Evolutionary conservation across 176 grass and related monocot species (phyloP).

Genomic region (Themeda triandra): DNA sequence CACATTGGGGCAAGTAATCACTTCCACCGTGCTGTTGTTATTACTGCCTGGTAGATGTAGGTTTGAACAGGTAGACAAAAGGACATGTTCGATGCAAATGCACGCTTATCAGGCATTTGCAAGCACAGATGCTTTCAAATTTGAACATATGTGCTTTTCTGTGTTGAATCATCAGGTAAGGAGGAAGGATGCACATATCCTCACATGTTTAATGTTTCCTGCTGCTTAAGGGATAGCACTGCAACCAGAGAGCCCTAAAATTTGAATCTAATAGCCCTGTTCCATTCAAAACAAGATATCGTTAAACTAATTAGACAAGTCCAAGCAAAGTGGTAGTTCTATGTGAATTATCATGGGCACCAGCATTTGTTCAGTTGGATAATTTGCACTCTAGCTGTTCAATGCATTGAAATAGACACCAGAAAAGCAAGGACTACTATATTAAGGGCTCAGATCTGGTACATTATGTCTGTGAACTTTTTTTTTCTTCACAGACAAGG

Average conservation of each 20-base stretch:
- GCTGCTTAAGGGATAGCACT: constrained; percentile 11
- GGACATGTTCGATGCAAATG: constrained; percentile 25
- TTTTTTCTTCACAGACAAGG: constrained; percentile 25
- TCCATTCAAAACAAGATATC: constrained; percentile 23
- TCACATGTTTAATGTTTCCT: background rate
- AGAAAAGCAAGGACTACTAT: constrained; percentile 17
- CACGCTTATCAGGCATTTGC: constrained; percentile 27
- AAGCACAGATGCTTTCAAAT: constrained; percentile 17
- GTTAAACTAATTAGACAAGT: background rate
- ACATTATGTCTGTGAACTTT: constrained; percentile 22
- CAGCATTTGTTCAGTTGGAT: background rate
- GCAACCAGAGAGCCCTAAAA: background rate
- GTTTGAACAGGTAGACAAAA: constrained; percentile 25
- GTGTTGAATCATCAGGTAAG: background rate
- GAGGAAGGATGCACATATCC: background rate
- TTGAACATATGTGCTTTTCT: constrained; percentile 21
- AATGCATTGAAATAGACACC: constrained; percentile 3
- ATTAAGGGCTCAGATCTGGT: constrained; percentile 38
- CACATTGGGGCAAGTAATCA: constrained; percentile 28
- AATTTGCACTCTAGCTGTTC: constrained; percentile 13
- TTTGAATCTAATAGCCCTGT: constrained; percentile 8
- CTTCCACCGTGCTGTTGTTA: constrained; percentile 43
- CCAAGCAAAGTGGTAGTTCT: constrained; percentile 5
- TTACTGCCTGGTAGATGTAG: constrained; percentile 41
- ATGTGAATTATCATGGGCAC: constrained; percentile 4